phyloP scores from a whole-genome alignment of 2,329 filamentous ascomycete species.

The Phoma sp. region DNA sequence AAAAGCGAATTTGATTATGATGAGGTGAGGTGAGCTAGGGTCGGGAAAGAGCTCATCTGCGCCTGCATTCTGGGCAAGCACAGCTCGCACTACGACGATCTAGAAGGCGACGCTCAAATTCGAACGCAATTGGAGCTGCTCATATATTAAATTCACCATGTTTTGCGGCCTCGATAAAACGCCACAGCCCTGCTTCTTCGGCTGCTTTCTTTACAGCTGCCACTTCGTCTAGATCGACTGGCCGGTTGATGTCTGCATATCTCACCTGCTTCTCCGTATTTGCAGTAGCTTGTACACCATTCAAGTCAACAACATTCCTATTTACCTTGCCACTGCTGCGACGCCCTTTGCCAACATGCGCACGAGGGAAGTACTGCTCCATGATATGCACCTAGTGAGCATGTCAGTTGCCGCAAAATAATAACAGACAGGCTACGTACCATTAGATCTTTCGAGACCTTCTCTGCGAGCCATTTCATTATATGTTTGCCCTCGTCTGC shows the following conservation, averaged over 20 bases:
- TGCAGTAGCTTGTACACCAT: conserved; percentile 29
- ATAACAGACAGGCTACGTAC: conserved; percentile 25
- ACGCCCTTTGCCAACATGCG: conserved; percentile 76
- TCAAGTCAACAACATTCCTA: conserved; percentile 38
- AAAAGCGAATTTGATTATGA: neutral
- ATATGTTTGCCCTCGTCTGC: conserved; percentile 76
- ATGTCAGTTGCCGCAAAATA: neutral
- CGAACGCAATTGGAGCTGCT: neutral
- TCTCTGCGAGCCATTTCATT: conserved; percentile 75
- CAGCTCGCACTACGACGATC: neutral
- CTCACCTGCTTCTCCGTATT: conserved; percentile 58
- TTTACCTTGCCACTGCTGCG: conserved; percentile 43
- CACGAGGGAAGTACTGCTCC: conserved; percentile 85
- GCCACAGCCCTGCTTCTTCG: conserved; percentile 74
- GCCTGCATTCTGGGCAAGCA: neutral
- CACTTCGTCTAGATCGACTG: conserved; percentile 69
- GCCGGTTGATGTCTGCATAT: conserved; percentile 81
- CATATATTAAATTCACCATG: conserved; percentile 62
- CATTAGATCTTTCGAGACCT: conserved; percentile 77
- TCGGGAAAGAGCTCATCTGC: neutral
- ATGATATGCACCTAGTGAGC: conserved; percentile 72
- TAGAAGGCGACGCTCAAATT: too few relatives aligned
- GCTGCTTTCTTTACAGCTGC: conserved; percentile 71
- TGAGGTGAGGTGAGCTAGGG: neutral
- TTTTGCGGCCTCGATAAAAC: conserved; percentile 72